Evolutionary conservation across 225 moss, liverwort and hornwort species (phyloP).

Genomic region (Physcomitrium patens): DNA sequence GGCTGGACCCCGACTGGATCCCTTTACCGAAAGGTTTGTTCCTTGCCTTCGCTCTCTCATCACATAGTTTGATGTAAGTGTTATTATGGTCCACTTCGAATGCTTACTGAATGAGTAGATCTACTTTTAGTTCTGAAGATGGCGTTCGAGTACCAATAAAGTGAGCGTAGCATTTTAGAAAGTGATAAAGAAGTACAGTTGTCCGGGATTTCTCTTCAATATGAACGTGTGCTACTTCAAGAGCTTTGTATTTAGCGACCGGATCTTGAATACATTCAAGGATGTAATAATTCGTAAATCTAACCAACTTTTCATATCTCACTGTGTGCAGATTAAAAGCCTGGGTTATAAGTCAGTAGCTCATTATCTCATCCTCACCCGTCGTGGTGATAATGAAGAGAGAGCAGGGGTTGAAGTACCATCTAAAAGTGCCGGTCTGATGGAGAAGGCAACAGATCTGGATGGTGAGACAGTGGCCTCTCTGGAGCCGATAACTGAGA

Average conservation of each 20-base stretch:
- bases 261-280: neutral
- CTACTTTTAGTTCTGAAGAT: neutral
- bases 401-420: neutral
- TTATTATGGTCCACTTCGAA: neutral
- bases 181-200: neutral
- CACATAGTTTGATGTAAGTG: neutral
- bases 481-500: neutral
- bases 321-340: slow-evolving; percentile 41
- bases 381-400: slow-evolving; percentile 33
- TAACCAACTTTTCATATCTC: neutral
- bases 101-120: neutral
- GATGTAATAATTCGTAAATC: too few species aligned
- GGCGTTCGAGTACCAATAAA: neutral
- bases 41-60: neutral
- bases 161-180: neutral
- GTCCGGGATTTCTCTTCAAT: too few species aligned
- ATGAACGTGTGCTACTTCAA: too few species aligned
- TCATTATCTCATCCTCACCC: slow-evolving; percentile 69
- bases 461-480: neutral
- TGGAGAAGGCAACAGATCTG: neutral
- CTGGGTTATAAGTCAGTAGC: slow-evolving; percentile 74
- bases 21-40: slow-evolving; percentile 67
- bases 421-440: neutral
- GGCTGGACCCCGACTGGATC: slow-evolving; percentile 88
- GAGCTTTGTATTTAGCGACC: too few species aligned